Percentiles rank a stretch among this genome's conserved stretches.
Conservation (phyloP, 2,329 filamentous ascomycete genomes). For the Paracoccidioides brasiliensis region DNA sequence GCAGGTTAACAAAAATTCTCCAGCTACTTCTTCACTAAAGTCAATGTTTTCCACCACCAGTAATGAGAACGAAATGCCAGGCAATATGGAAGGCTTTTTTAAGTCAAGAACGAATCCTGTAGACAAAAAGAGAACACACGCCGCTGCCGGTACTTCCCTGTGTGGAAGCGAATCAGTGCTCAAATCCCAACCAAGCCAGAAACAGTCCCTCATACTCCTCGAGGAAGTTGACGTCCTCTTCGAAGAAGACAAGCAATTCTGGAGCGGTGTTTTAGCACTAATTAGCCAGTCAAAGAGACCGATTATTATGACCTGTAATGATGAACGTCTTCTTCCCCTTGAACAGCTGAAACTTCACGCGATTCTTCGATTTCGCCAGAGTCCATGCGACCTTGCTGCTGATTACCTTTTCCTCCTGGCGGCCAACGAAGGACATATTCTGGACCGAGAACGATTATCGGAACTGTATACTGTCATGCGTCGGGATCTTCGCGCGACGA, state of each 20-base stretch:
- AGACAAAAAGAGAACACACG: constrained; percentile 20
- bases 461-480: constrained; percentile 57
- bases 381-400: constrained; percentile 54
- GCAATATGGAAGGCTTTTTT: constrained; percentile 73
- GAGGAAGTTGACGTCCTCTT: constrained; percentile 92
- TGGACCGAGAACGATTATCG: constrained; percentile 53
- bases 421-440: constrained; percentile 75
- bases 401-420: constrained; percentile 74
- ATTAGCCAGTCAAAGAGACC: constrained; percentile 78
- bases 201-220: constrained; percentile 84
- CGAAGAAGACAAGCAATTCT: constrained; percentile 92
- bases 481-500: constrained; percentile 63
- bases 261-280: constrained; percentile 65
- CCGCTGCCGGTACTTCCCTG: not conserved
- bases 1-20: constrained; percentile 16
- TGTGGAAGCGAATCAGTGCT: constrained; percentile 12
- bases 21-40: constrained; percentile 27
- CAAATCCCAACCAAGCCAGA: constrained; percentile 43
- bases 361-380: constrained; percentile 61
- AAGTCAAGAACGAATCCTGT: constrained; percentile 28
- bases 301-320: constrained; percentile 89
- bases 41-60: constrained; percentile 4
- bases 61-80: constrained; percentile 56
- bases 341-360: constrained; percentile 67
- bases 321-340: constrained; percentile 69